These are phyloP conservation scores for Thozetella sp. DNA, from an alignment of 495 filamentous ascomycete species.

Conservation along the genomic window DNA sequence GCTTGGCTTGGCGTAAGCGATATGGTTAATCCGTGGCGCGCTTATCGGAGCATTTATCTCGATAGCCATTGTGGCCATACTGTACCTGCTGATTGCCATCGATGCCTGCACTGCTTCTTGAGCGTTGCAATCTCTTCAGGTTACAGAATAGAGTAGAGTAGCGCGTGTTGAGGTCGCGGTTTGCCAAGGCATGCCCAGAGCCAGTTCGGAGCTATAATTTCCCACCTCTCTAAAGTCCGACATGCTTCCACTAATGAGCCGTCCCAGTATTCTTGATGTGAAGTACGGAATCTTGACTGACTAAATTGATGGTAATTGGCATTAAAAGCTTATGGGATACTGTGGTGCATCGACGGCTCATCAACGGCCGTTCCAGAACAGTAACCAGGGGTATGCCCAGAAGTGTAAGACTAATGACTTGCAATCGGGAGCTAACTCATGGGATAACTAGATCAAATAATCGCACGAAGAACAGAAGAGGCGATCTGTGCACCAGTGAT, in stretches of 20 bases:
- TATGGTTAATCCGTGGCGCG: background rate
- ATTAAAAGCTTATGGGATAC: too few species aligned
- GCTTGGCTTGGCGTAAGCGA: background rate
- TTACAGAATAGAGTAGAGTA: background rate
- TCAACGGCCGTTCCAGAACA: too few species aligned
- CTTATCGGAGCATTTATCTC: background rate
- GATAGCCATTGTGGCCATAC: background rate
- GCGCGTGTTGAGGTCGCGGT: background rate
- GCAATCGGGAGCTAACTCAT: too few species aligned
- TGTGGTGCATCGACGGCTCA: too few species aligned
- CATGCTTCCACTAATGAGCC: background rate
- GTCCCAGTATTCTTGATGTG: too few species aligned
- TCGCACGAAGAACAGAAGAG: too few species aligned
- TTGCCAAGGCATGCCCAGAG: background rate
- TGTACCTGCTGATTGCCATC: background rate
- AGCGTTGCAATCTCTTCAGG: background rate
- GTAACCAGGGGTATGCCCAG: too few species aligned
- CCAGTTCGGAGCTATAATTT: background rate
- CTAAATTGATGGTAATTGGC: too few species aligned
- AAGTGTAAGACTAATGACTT: too few species aligned
- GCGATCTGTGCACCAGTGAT: too few species aligned
- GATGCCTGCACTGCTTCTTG: background rate
- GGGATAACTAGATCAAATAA: too few species aligned
- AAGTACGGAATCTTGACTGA: too few species aligned
- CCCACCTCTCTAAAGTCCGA: background rate